These are phyloP conservation scores for Colletotrichum lupini DNA, from an alignment of 2,329 filamentous ascomycete genomes.

Conservation along the genomic window DNA sequence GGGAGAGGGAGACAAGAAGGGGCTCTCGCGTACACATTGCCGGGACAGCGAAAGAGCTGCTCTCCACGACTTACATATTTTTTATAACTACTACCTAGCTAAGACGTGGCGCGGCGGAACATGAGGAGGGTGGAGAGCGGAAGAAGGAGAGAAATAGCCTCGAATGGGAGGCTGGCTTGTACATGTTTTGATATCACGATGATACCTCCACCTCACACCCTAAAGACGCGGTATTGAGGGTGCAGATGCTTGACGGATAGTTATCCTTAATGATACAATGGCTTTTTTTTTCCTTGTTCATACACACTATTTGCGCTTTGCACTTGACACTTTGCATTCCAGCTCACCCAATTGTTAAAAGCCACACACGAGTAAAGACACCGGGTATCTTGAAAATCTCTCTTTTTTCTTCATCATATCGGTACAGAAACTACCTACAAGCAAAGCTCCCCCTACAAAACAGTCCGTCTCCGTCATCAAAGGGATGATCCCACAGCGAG, in stretches of 20 bases:
- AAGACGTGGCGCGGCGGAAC: no score
- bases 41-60: no score
- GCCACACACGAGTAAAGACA: background rate
- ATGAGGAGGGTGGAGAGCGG: background rate
- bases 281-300: background rate
- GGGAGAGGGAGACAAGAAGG: no score
- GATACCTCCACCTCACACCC: conserved; percentile 28
- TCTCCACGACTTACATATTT: no score
- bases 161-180: background rate
- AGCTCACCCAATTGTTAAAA: background rate
- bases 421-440: conserved; percentile 29
- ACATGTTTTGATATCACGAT: conserved; percentile 19
- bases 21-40: no score
- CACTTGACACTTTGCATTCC: no score
- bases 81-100: no score
- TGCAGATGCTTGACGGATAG: conserved; percentile 16
- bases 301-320: background rate
- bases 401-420: conserved; percentile 23
- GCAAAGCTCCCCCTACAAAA: background rate
- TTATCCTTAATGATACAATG: conserved; percentile 4
- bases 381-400: background rate
- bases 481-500: background rate
- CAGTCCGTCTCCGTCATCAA: background rate
- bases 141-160: background rate
- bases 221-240: background rate